Evolutionary conservation across 805 yeast species (phyloP).

Genomic region (baker's yeast (Saccharomyces cerevisiae)): DNA sequence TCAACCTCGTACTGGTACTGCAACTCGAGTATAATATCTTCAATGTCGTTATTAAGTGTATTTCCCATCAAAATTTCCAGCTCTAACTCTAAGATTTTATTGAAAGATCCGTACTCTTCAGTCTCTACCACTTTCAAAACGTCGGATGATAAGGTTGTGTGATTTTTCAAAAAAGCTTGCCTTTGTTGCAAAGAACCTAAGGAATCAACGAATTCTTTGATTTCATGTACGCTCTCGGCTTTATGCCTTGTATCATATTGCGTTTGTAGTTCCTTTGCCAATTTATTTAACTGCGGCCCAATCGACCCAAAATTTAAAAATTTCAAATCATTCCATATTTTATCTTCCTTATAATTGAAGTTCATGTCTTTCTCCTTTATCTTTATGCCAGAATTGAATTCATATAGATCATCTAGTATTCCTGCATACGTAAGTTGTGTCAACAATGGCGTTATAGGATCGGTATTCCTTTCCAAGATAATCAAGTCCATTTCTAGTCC

Average conservation of each 20-base stretch:
- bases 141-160: slow-evolving; percentile 65
- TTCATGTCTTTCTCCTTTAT: slow-evolving; percentile 19
- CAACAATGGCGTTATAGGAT: slow-evolving; percentile 60
- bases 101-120: slow-evolving; percentile 28
- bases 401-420: slow-evolving; percentile 63
- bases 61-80: slow-evolving; percentile 59
- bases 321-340: slow-evolving; percentile 38
- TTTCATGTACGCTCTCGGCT: slow-evolving; percentile 52
- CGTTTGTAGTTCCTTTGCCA: slow-evolving; percentile 63
- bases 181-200: slow-evolving; percentile 57
- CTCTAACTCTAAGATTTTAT: slow-evolving; percentile 49
- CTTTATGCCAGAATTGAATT: slow-evolving; percentile 37
- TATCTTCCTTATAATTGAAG: slow-evolving; percentile 18
- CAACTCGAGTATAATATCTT: slow-evolving; percentile 39
- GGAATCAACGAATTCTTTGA: slow-evolving; percentile 63
- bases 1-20: slow-evolving; percentile 38
- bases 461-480: slow-evolving; percentile 71
- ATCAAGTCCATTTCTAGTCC: slow-evolving; percentile 59
- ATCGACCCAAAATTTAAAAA: slow-evolving; percentile 71
- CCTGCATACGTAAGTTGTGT: slow-evolving; percentile 80
- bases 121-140: slow-evolving; percentile 41
- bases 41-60: slow-evolving; percentile 18
- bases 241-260: slow-evolving; percentile 55
- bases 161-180: slow-evolving; percentile 63
- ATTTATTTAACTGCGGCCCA: slow-evolving; percentile 60